These are phyloP conservation scores for Polychaeton citri DNA, from an alignment of 2,329 filamentous ascomycete genomes.

Conservation along the genomic window DNA sequence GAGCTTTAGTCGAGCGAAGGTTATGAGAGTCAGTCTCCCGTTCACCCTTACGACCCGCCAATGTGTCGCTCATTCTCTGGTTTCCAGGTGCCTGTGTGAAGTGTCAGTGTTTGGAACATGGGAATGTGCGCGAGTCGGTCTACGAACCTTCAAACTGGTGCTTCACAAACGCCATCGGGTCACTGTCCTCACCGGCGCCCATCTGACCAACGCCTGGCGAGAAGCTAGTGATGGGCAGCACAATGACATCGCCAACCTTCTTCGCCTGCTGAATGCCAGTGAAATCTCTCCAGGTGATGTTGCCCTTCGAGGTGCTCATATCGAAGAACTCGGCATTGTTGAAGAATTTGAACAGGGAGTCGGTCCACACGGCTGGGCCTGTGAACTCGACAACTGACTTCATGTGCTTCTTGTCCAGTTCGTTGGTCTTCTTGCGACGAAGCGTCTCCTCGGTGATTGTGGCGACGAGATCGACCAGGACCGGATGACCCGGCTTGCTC, in stretches of 20 bases:
- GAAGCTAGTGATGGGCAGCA: constrained; percentile 93
- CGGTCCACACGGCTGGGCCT: constrained; percentile 88
- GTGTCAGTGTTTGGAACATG: constrained; percentile 2
- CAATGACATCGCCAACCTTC: constrained; percentile 84
- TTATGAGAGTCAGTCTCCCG: too few relatives aligned
- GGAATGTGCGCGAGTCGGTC: constrained; percentile 1
- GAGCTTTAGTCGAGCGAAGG: too few relatives aligned
- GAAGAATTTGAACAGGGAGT: constrained; percentile 82
- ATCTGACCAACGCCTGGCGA: constrained; percentile 90
- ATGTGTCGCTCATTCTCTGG: constrained; percentile 59
- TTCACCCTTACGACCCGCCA: too few relatives aligned
- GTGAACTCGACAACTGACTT: constrained; percentile 86
- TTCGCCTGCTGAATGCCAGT: constrained; percentile 72
- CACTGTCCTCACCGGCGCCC: constrained; percentile 74
- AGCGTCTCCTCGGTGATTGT: constrained; percentile 76
- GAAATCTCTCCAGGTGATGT: constrained; percentile 78
- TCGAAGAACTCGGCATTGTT: constrained; percentile 85
- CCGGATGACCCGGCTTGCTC: constrained; percentile 82
- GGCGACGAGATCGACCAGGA: constrained; percentile 74
- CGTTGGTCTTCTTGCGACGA: constrained; percentile 53
- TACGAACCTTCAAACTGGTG: constrained; percentile 87
- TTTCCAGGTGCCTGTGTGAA: constrained; percentile 55
- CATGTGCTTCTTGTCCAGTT: constrained; percentile 46
- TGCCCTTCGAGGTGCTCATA: constrained; percentile 53
- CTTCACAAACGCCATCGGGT: constrained; percentile 95